Base-by-base conservation (phyloP, 441 rosid genomes). In the Monsonia emarginata region DNA sequence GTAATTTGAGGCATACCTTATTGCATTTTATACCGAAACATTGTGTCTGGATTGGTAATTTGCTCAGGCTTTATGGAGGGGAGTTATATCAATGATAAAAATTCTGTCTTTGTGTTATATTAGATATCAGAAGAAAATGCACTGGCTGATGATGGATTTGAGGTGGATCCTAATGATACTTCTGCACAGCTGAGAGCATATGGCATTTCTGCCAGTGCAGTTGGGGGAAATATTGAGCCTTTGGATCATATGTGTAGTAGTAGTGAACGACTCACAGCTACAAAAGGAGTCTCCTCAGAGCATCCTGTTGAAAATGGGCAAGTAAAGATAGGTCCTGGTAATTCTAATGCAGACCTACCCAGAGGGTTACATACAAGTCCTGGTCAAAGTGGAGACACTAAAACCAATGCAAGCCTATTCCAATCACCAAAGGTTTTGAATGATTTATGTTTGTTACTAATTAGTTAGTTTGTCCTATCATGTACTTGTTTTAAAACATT, bases 341-440 rank as follows among this genome's bases (percentile, higher is more conserved):
- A 25, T 46, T 24, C 3, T 46, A 66, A 24, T 42, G 48, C 72
- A 32, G 50, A 30, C 70, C 48, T 57, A 64, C 18, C 64, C 40
- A 19, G 62, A 14, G 78, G 50, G 57, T 62, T 38, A 60, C 24
- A 58, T 64, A 52, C 57, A 4, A 69, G 62, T 50, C 78, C 72
- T 48, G 66, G 8, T 36, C 76, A 66, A 62, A 77, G 78, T 54
- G 54, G 65, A 65, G 76, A 72, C 42, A 60, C 66, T 73, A 68
- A 63, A 61, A 62, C 58, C 48, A 10, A 18, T 26, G 8, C 78
- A n/a, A 63, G 75, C 69, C 42, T 74, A 46, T 73, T 66, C 65
- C 69, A 79, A 60, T 77, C 82, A 70, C 27, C 75, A 18, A 74
- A 72, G 86, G 84, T 81, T 66, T 74, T 61, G 28, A 67, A 66